These are phyloP conservation scores for Chytriomyces confervae DNA, from an alignment of 192 early-diverging fungal species.

Conservation along the genomic window DNA sequence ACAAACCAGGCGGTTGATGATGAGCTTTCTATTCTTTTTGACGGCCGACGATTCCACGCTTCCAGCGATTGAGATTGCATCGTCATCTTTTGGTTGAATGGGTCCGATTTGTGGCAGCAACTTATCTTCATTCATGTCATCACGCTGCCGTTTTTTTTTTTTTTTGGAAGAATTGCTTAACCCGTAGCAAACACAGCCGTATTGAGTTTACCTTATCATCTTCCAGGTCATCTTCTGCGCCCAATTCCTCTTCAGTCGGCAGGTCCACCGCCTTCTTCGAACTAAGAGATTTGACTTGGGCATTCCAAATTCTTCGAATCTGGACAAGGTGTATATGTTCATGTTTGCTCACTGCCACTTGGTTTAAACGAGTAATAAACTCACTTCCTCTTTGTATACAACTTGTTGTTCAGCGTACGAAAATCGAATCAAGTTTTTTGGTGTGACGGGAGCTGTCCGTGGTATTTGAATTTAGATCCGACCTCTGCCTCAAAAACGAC, in stretches of 20 bases:
- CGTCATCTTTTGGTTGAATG: slow-evolving; percentile 15
- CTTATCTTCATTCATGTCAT: too few species aligned
- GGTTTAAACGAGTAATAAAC: background rate
- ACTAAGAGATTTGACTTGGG: slow-evolving; percentile 75
- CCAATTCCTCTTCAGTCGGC: slow-evolving; percentile 63
- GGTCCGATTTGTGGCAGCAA: too few species aligned
- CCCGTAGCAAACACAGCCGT: background rate
- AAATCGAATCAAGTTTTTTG: slow-evolving; percentile 39
- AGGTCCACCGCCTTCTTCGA: slow-evolving; percentile 56
- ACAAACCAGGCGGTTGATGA: slow-evolving; percentile 64
- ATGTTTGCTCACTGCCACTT: too few species aligned
- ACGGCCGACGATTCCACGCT: slow-evolving; percentile 9
- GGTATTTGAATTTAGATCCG: background rate
- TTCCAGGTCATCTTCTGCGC: slow-evolving; percentile 48
- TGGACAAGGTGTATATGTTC: slow-evolving; percentile 10
- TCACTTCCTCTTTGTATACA: slow-evolving; percentile 87
- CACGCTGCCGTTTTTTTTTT: too few species aligned
- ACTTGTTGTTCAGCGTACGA: slow-evolving; percentile 90
- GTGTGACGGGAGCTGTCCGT: slow-evolving; percentile 4
- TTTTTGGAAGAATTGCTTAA: background rate
- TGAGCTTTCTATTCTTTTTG: slow-evolving; percentile 66
- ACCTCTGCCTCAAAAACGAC: background rate
- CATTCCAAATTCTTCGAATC: slow-evolving; percentile 92
- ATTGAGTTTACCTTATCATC: slow-evolving; percentile 5
- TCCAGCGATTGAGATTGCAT: slow-evolving; percentile 25